phyloP scores from a whole-genome alignment of 2,329 filamentous ascomycete species.

The Monilinia vaccinii-corymbosi region DNA sequence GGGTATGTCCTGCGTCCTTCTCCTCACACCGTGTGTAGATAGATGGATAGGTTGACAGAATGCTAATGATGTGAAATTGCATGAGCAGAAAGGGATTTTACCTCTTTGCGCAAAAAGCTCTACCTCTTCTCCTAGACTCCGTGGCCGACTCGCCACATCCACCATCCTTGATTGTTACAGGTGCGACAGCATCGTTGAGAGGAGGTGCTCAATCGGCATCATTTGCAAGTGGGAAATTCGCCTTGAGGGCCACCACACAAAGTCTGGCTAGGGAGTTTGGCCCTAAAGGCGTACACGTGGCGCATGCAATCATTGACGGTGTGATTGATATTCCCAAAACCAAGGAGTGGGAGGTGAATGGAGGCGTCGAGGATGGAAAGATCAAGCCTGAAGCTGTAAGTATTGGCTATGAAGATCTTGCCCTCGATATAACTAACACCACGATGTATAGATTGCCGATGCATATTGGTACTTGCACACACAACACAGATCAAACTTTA shows the following conservation, averaged over 20 bases:
- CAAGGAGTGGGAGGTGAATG: slow-evolving; percentile 40
- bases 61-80: background rate
- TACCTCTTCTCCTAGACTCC: slow-evolving; percentile 62
- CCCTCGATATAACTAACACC: background rate
- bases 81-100: slow-evolving; percentile 48
- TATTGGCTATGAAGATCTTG: slow-evolving; percentile 16
- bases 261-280: slow-evolving; percentile 76
- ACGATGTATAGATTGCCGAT: slow-evolving; percentile 64
- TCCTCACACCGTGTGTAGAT: background rate
- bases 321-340: slow-evolving; percentile 73
- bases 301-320: slow-evolving; percentile 75
- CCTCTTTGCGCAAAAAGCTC: slow-evolving; percentile 60
- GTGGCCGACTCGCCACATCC: slow-evolving; percentile 48
- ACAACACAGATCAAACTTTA: slow-evolving; percentile 70
- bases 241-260: slow-evolving; percentile 63
- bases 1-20: slow-evolving; percentile 37
- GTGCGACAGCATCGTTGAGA: slow-evolving; percentile 71
- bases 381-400: slow-evolving; percentile 66
- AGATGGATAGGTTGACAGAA: background rate
- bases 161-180: slow-evolving; percentile 76
- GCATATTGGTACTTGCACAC: slow-evolving; percentile 71
- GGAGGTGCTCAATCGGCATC: slow-evolving; percentile 59
- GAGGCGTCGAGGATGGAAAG: slow-evolving; percentile 48
- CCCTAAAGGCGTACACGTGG: slow-evolving; percentile 73
- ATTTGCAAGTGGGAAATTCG: slow-evolving; percentile 77